A percentile compares a stretch with the other conserved stretches of the same genome.
Conservation (phyloP, 2,329 filamentous ascomycete species). For the Fulvia fulva region DNA sequence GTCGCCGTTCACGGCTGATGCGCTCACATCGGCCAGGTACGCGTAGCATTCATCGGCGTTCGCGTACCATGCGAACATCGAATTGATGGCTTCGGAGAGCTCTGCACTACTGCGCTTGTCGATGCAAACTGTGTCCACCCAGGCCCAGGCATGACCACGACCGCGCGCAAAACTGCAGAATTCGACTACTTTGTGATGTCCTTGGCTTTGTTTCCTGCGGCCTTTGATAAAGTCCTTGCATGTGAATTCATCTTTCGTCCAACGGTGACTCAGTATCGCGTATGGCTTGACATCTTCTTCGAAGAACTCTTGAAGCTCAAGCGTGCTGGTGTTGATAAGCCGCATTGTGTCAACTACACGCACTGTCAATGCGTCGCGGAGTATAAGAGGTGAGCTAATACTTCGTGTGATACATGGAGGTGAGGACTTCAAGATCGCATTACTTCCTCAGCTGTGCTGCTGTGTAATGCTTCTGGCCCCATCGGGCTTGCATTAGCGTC, state of each 20-base stretch:
- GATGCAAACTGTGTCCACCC: conserved; percentile 23
- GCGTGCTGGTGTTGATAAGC: conserved; percentile 15
- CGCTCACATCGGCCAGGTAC: conserved; percentile 10
- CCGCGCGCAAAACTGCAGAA: conserved; percentile 4
- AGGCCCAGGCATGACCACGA: background rate
- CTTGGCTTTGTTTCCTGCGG: background rate
- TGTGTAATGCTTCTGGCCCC: background rate
- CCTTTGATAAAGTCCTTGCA: conserved; percentile 17
- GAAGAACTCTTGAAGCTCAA: conserved; percentile 17
- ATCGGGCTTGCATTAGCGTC: background rate
- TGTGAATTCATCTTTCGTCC: conserved; percentile 17
- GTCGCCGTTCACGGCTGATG: background rate
- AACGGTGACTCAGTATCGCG: conserved; percentile 24
- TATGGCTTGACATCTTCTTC: conserved; percentile 12
- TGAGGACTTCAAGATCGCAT: too few relatives aligned
- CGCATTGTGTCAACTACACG: too few relatives aligned
- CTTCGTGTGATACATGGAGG: background rate
- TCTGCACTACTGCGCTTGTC: conserved; percentile 19
- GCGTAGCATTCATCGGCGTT: conserved; percentile 15
- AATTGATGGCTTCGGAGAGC: conserved; percentile 17
- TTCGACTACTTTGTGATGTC: conserved; percentile 7
- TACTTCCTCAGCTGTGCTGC: background rate
- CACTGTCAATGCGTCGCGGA: too few relatives aligned
- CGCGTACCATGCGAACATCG: conserved; percentile 20
- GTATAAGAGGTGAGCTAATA: too few relatives aligned